phyloP scores from a whole-genome alignment of 179 eudicot genomes.

The Beta macrorhiza region DNA sequence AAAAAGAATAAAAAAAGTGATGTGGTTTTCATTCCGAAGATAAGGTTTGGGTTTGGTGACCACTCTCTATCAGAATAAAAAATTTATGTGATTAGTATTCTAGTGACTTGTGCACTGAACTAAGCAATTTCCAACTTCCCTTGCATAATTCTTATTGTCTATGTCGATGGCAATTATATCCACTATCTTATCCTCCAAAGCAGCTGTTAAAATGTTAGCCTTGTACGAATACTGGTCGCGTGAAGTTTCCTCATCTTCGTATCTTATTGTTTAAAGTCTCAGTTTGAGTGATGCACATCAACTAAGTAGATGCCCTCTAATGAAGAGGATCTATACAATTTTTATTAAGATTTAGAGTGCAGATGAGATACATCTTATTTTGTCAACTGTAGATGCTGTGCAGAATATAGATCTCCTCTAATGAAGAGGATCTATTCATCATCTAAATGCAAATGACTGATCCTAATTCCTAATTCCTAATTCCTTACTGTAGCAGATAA shows the following conservation, averaged over 20 bases:
- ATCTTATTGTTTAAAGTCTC: neutral
- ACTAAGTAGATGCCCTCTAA: neutral
- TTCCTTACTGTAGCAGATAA: neutral
- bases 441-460: neutral
- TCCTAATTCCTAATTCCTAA: neutral
- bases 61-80: neutral
- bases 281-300: neutral
- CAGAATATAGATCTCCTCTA: neutral
- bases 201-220: neutral
- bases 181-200: neutral
- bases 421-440: neutral
- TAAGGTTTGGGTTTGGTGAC: neutral
- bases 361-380: neutral
- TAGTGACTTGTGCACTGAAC: too few species aligned
- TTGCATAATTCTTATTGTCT: neutral
- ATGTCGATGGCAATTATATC: neutral
- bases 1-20: too few species aligned
- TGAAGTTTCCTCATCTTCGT: neutral
- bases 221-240: neutral
- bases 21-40: neutral
- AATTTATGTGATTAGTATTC: too few species aligned
- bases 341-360: neutral
- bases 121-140: neutral
- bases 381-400: neutral
- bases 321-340: too few species aligned